Percentiles rank a stretch among this genome's conserved stretches.
phyloP scores from a whole-genome alignment of 768 basidiomycete species.

The Phlebiopsis gigantea region DNA sequence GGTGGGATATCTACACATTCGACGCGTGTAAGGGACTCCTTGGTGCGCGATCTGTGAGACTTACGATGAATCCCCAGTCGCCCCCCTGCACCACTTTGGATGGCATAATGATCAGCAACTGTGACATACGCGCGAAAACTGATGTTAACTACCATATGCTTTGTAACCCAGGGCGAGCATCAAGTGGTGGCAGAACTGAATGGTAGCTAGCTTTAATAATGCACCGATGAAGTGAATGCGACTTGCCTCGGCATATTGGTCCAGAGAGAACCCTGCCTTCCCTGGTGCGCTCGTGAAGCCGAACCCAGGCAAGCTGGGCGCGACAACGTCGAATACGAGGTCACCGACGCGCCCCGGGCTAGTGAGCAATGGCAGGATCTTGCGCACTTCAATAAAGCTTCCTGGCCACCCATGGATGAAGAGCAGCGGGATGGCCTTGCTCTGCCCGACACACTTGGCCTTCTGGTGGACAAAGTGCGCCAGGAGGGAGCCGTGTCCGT shows the following conservation, averaged over 20 bases:
- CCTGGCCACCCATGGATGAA: conserved; percentile 69
- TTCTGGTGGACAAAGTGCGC: conserved; percentile 57
- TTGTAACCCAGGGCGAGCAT: conserved; percentile 21
- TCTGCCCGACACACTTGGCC: conserved; percentile 26
- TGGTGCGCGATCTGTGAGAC: too few species aligned
- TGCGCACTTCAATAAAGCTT: conserved; percentile 50
- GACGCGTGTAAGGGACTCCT: background rate
- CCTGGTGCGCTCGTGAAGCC: conserved; percentile 56
- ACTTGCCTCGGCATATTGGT: conserved; percentile 52
- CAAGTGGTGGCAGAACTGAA: conserved; percentile 15
- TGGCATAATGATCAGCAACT: background rate
- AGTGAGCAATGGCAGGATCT: conserved; percentile 50
- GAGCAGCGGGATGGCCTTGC: conserved; percentile 50
- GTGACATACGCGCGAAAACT: background rate
- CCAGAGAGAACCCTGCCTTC: conserved; percentile 41
- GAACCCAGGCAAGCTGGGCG: conserved; percentile 51
- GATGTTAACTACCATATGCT: conserved; percentile 17
- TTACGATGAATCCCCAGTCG: conserved; percentile 39
- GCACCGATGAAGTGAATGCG: background rate
- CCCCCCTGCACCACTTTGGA: conserved; percentile 21
- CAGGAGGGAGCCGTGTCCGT: conserved; percentile 40
- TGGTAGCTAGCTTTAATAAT: background rate
- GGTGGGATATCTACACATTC: conserved; percentile 9
- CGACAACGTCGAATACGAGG: conserved; percentile 62
- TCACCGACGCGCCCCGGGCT: conserved; percentile 26